Evolutionary conservation across 345 rosid genomes (phyloP), one percentile per base, ranked within the genome.

Genomic region (Aethionema arabicum): DNA sequence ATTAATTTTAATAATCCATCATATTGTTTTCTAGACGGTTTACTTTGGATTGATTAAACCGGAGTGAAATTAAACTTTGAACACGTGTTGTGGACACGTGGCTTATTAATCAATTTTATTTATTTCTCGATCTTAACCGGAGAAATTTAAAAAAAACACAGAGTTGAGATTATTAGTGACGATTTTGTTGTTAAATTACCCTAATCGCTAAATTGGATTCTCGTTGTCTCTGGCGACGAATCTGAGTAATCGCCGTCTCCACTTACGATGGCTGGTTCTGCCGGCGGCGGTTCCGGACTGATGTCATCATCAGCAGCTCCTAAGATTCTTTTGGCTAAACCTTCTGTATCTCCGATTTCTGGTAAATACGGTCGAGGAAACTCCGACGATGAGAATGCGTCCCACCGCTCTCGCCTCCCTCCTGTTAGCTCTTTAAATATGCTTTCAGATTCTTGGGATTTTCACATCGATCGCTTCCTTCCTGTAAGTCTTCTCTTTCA

Each of bases 381-480:
- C 52, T 59, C 47, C 41, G 92, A 82, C 43, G 88, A 82, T 6
- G 93, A 84, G 31, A 74, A 82, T 32, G 68, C 76, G 11, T 51
- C 71, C 21, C 86, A 76, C 55, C 81, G 86, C 33, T 72, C 88
- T 32, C 90, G 93, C 32, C 71, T 82, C 5, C 96, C 93, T 37
- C 74, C 87, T 3, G 80, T 81, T 11, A 77, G 81, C 14, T 85
- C 90, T 30, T 84, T 86, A 61, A 89, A 89, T 67, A 82, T 89
- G 38, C 90, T 89, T 59, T 84, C 96, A 4, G 96, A 89, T 64
- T 82, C 93, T 5, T 86, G 96, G 96, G 96, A 85, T 29, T 84
- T 89, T 57, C 87, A 89, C 67, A 77, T 83, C 46, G 96, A 89
- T 70, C 93, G 96, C 58, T 79, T 89, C 52, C 84, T 88, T 32